Base-by-base conservation (phyloP, 805 yeast species). In the Ogataea neopini region DNA sequence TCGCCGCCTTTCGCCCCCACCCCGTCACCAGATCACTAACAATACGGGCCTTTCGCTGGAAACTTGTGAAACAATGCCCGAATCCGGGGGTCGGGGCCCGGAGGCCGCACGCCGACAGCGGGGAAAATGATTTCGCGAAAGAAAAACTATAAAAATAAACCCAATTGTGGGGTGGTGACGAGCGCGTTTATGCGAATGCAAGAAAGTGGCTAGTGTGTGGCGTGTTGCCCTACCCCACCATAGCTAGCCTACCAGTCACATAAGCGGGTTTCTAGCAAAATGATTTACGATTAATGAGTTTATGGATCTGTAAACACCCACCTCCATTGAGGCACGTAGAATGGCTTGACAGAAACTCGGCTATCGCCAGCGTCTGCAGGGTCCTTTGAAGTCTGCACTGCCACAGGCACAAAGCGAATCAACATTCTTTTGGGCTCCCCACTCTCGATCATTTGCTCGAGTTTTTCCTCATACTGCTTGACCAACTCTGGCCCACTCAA, bases 1-100 rank as follows among this genome's bases (percentile, higher is more conserved):
- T 17, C 35, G 37, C 37, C 37, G 23, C 37, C 23, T 19, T n/a
- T 10, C 37, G 23, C n/a, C 37, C 23, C 37, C 37, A 34, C 20
- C 37, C 20, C 37, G 13, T 19, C 37, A 34, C 37, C 37, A 18
- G 23, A 34, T 19, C 37, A 34, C 23, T 22, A 22, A 17, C 23
- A 34, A 6, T 34, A 14, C 10, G 34, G 17, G 34, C 34, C 34
- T 30, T 14, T 18, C 34, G 34, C 34, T 30, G 17, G 15, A 34
- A 34, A 18, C 37, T 34, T 19, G 20, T 34, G 20, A 19, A 34
- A 19, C 20, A 34, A 34, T 18, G 23, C 37, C 22, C 37, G 23
- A 34, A 34, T 34, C 23, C 37, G 37, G 37, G 37, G 37, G 37
- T 14, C 29, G 40, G 40, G 40, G 40, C 26, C 40, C 40, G 40